phyloP scores from a whole-genome alignment of 352 stramenopile species.

The Phytophthora lateralis region DNA sequence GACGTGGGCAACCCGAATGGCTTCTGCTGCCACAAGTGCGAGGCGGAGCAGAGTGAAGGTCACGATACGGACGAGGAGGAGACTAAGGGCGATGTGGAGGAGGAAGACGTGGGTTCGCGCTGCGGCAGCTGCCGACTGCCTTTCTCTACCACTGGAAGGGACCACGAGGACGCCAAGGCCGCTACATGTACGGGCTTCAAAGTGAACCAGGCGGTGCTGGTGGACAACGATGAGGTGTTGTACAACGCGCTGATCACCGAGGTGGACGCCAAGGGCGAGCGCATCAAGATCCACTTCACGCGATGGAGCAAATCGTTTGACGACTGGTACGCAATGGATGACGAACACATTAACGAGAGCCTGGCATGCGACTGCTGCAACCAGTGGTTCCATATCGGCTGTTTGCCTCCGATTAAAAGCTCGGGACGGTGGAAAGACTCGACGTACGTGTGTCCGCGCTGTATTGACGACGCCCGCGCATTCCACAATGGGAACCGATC shows the following conservation, averaged over 20 bases:
- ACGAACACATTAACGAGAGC: constrained; percentile 89
- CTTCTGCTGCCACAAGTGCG: constrained; percentile 80
- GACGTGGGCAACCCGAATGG: constrained; percentile 58
- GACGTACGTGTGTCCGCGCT: constrained; percentile 84
- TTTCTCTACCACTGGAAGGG: constrained; percentile 49
- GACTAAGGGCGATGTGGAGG: constrained; percentile 34
- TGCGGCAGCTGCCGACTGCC: constrained; percentile 68
- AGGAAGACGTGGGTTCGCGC: constrained; percentile 63
- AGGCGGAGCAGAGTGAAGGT: constrained; percentile 63
- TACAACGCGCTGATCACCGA: constrained; percentile 89
- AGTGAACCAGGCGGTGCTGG: constrained; percentile 83
- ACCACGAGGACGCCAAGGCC: constrained; percentile 28
- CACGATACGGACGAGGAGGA: constrained; percentile 59
- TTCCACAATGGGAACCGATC: constrained; percentile 71
- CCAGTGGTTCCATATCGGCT: constrained; percentile 89
- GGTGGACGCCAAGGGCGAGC: constrained; percentile 70
- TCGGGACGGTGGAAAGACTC: constrained; percentile 85
- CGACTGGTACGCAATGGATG: constrained; percentile 90
- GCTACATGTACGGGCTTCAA: constrained; percentile 60
- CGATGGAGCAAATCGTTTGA: constrained; percentile 90
- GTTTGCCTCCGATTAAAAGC: constrained; percentile 84
- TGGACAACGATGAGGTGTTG: constrained; percentile 87
- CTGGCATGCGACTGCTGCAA: constrained; percentile 91
- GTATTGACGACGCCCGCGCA: constrained; percentile 74
- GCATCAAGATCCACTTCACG: constrained; percentile 89